Percentiles rank a stretch among this genome's conserved stretches.
Evolutionary conservation across 1,284 basidiomycete genomes (phyloP).

Genomic region (Tylopilus sp.): DNA sequence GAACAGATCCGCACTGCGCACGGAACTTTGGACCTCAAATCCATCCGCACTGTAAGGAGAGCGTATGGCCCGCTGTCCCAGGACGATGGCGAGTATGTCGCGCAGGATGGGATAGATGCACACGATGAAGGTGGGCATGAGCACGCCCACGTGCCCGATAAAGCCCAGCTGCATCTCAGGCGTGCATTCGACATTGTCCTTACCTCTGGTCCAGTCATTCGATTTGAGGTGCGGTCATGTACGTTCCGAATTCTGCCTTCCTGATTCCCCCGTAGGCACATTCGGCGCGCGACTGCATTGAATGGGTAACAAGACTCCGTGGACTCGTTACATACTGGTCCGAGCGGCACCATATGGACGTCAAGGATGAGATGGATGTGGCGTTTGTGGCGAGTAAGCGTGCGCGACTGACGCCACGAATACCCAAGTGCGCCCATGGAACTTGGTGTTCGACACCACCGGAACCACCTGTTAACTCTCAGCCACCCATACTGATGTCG

Average conservation of each 20-base stretch:
- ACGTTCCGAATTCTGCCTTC: constrained; percentile 5
- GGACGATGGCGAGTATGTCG: constrained; percentile 24
- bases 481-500: constrained; percentile 52
- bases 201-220: constrained; percentile 60
- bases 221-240: constrained; percentile 60
- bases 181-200: constrained; percentile 76
- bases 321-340: constrained; percentile 73
- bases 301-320: constrained; percentile 74
- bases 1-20: constrained; percentile 63
- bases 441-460: constrained; percentile 42
- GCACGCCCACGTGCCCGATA: constrained; percentile 42
- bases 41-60: constrained; percentile 58
- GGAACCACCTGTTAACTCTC: constrained; percentile 48
- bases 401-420: constrained; percentile 54
- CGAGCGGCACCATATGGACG: constrained; percentile 62
- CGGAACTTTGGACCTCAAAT: constrained; percentile 65
- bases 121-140: constrained; percentile 66
- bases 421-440: constrained; percentile 34
- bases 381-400: constrained; percentile 48
- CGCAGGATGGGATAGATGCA: constrained; percentile 47
- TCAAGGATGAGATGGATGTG: constrained; percentile 74
- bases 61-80: constrained; percentile 41
- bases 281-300: constrained; percentile 59
- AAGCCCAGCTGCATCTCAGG: constrained; percentile 49
- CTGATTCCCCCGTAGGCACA: constrained; percentile 43